Conservation (phyloP, 106 monocot species). For the Dendrobium nobile region DNA sequence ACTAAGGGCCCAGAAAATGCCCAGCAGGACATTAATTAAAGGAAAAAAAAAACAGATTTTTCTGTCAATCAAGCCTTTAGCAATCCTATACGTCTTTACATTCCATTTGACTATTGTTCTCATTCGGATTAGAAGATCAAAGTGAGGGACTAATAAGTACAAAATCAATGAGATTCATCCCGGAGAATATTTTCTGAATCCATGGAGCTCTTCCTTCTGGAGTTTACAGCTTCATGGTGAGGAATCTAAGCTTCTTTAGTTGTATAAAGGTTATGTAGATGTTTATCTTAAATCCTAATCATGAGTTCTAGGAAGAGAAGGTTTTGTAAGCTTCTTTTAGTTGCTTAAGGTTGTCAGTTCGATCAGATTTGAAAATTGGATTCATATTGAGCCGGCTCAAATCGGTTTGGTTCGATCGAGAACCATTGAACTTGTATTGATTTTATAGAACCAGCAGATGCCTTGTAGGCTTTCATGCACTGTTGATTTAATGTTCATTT, state of each 20-base stretch:
- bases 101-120: not conserved
- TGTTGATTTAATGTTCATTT: too few species aligned
- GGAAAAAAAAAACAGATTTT: conserved; percentile 2
- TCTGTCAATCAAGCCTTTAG: too few species aligned
- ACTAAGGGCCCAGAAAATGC: conserved; percentile 10
- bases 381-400: too few species aligned
- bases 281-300: not conserved
- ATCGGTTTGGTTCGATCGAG: too few species aligned
- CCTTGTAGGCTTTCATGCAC: too few species aligned
- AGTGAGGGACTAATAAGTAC: not conserved
- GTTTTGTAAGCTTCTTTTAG: not conserved
- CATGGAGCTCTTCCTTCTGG: not conserved
- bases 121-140: not conserved
- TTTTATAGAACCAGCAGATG: too few species aligned
- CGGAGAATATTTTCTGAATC: not conserved
- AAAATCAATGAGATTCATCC: not conserved
- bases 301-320: too few species aligned
- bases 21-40: not conserved
- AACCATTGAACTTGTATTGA: too few species aligned
- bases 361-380: too few species aligned
- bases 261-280: not conserved
- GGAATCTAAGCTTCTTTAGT: not conserved
- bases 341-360: not conserved
- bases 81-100: too few species aligned
- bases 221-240: not conserved